These are phyloP conservation scores for Cicer judaicum DNA, from an alignment of 306 rosid species.

Conservation along the genomic window DNA sequence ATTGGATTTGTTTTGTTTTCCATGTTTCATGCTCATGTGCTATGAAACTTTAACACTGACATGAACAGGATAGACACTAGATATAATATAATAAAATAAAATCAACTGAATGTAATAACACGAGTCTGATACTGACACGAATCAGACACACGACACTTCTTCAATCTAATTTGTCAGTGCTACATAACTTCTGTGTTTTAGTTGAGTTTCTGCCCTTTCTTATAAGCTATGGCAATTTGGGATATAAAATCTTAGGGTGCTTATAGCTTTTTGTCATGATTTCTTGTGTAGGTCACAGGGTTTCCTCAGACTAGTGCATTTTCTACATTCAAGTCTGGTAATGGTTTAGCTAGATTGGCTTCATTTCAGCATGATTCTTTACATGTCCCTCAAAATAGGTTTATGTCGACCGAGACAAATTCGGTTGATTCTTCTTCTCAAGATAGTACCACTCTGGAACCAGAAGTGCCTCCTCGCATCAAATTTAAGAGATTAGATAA, in stretches of 20 bases:
- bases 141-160: too few relatives aligned
- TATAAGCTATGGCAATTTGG: not conserved
- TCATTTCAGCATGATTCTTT: constrained; percentile 40
- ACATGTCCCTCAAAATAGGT: constrained; percentile 46
- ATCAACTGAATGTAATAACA: too few relatives aligned
- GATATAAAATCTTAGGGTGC: constrained; percentile 5
- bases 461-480: constrained; percentile 68
- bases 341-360: constrained; percentile 49
- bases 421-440: constrained; percentile 52
- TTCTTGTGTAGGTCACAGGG: constrained; percentile 46
- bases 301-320: constrained; percentile 42
- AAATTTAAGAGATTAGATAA: constrained; percentile 94
- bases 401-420: constrained; percentile 57
- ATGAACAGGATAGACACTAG: too few relatives aligned
- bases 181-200: not conserved
- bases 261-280: constrained; percentile 26
- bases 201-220: not conserved
- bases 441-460: constrained; percentile 39
- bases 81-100: too few relatives aligned
- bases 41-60: too few relatives aligned
- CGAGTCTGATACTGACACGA: too few relatives aligned
- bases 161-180: too few relatives aligned
- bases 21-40: too few relatives aligned
- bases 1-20: not conserved
- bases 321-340: constrained; percentile 41